Conservation (phyloP, 164 flowering plant genomes). For the Protea cynaroides region DNA sequence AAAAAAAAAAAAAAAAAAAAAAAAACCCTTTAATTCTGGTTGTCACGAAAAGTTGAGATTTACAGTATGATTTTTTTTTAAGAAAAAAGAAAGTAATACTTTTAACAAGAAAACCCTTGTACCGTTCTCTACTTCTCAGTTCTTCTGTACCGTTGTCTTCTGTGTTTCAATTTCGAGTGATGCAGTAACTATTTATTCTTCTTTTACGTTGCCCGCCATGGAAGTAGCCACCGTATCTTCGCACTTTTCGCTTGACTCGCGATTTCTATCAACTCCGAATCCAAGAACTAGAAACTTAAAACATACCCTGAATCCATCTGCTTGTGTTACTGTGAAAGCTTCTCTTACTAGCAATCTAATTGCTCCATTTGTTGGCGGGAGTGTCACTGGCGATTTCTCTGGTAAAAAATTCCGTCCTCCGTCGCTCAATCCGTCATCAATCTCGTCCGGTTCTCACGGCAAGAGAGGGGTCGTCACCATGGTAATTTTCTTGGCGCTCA, state of each 20-base stretch:
- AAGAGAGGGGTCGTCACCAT: constrained; percentile 75
- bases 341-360: constrained; percentile 39
- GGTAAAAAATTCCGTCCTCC: constrained; percentile 53
- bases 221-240: constrained; percentile 45
- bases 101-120: no score
- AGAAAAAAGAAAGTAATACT: no score
- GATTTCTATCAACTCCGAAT: constrained; percentile 14
- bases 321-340: constrained; percentile 16
- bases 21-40: no score
- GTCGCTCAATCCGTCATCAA: constrained; percentile 28
- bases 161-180: not conserved
- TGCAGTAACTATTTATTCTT: constrained; percentile 6
- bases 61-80: no score
- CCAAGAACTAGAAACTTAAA: constrained; percentile 10
- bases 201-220: constrained; percentile 23
- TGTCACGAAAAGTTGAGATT: no score
- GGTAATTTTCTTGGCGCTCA: constrained; percentile 27
- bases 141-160: no score
- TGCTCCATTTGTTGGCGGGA: constrained; percentile 45
- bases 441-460: constrained; percentile 32
- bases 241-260: constrained; percentile 27
- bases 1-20: no score
- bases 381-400: constrained; percentile 42
- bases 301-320: constrained; percentile 13
- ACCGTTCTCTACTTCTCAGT: no score